These are phyloP conservation scores for Arthrobotrys musiformis DNA, from an alignment of 2,329 filamentous ascomycete species.

Conservation along the genomic window DNA sequence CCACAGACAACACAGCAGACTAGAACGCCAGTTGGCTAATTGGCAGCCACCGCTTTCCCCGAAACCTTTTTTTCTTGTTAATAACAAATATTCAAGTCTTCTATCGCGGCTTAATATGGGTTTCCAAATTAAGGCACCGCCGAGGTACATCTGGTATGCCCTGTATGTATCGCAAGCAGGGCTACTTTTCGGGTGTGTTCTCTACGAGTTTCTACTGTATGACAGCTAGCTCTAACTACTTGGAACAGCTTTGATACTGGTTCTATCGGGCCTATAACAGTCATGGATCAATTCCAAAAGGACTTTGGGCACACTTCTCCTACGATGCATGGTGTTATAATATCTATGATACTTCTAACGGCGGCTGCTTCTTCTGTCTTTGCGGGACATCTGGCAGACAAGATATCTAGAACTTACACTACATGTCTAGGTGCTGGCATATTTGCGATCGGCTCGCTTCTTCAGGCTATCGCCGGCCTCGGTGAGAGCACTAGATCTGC, in stretches of 20 bases:
- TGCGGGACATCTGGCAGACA: conserved; percentile 68
- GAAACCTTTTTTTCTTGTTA: not conserved
- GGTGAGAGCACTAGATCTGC: conserved; percentile 56
- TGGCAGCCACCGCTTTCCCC: not conserved
- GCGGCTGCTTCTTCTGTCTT: conserved; percentile 70
- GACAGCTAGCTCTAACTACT: not conserved
- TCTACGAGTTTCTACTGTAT: not conserved
- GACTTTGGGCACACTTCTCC: conserved; percentile 68
- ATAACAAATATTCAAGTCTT: not conserved
- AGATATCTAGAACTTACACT: conserved; percentile 66
- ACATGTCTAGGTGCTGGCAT: conserved; percentile 67
- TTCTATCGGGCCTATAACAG: conserved; percentile 71
- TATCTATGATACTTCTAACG: conserved; percentile 71
- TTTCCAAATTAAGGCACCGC: conserved; percentile 32
- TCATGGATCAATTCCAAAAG: conserved; percentile 68
- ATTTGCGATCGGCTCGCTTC: conserved; percentile 68
- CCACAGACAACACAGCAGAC: conserved; percentile 27
- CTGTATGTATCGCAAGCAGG: conserved; percentile 50
- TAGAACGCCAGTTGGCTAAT: not conserved
- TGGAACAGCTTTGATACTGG: conserved; percentile 65
- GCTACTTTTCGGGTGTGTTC: conserved; percentile 44
- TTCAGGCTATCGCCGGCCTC: conserved; percentile 66
- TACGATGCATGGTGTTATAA: conserved; percentile 69
- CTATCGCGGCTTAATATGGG: conserved; percentile 7
- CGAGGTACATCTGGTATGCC: conserved; percentile 49